Percentiles rank a stretch among this genome's conserved stretches.
Evolutionary conservation across 176 grass and related monocot species (phyloP).

Genomic region (Oryza nivara): DNA sequence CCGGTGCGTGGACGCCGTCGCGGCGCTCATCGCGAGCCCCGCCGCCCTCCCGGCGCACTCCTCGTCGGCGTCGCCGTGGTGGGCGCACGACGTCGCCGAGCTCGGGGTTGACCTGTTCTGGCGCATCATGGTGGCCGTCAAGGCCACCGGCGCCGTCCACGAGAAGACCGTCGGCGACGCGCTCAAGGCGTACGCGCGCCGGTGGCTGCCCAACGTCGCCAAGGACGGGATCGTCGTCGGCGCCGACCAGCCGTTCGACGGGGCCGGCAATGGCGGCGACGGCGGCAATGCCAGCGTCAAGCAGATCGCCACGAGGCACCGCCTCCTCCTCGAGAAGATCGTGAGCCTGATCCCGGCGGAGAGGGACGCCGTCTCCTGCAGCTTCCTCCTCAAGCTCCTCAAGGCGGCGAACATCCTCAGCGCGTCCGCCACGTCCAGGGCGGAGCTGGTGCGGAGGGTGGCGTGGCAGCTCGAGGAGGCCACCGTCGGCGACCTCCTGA

Average conservation of each 20-base stretch:
- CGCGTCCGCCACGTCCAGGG: conserved; percentile 58
- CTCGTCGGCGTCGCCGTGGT: conserved; percentile 60
- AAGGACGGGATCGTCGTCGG: conserved; percentile 35
- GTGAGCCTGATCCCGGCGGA: conserved; percentile 74
- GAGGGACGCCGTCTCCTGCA: conserved; percentile 73
- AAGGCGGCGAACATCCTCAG: conserved; percentile 76
- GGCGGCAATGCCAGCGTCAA: conserved; percentile 10
- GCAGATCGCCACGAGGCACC: conserved; percentile 55
- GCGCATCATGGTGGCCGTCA: conserved; percentile 92
- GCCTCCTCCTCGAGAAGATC: conserved; percentile 80
- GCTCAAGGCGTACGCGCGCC: conserved; percentile 63
- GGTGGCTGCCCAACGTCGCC: conserved; percentile 66
- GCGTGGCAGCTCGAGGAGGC: conserved; percentile 87
- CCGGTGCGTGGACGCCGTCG: conserved; percentile 73
- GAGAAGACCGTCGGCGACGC: conserved; percentile 73
- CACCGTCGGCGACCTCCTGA: conserved; percentile 60
- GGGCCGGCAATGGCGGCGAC: not conserved
- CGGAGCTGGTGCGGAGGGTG: conserved; percentile 62
- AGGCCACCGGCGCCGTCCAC: conserved; percentile 68
- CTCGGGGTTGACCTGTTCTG: conserved; percentile 86
- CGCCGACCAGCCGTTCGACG: conserved; percentile 41
- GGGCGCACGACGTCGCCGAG: conserved; percentile 79
- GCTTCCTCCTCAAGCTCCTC: conserved; percentile 82
- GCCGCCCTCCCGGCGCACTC: not conserved
- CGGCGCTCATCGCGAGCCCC: conserved; percentile 57